Conservation (phyloP, 176 grass and related monocot genomes). For the Carex pumila region DNA sequence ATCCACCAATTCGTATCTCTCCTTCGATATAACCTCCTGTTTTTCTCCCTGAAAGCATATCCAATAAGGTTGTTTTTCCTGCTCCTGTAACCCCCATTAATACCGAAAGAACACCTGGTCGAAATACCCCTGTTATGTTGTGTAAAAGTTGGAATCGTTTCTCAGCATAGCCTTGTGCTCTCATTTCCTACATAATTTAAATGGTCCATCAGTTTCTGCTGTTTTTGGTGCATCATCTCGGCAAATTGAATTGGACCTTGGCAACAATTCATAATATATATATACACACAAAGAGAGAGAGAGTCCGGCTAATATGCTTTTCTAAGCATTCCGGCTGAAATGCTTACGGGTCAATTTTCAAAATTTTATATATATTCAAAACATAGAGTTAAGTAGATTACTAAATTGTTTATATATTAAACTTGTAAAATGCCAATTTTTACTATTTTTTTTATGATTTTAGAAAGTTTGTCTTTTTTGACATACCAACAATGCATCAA, state of each 20-base stretch:
- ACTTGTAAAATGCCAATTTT: too few relatives aligned
- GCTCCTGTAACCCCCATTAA: constrained; percentile 76
- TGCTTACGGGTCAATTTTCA: too few relatives aligned
- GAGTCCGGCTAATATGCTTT: too few relatives aligned
- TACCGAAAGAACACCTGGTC: constrained; percentile 49
- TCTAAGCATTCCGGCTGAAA: too few relatives aligned
- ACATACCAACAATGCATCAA: too few relatives aligned
- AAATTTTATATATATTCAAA: too few relatives aligned
- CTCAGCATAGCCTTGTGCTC: constrained; percentile 42
- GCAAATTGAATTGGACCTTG: not conserved
- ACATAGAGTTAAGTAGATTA: too few relatives aligned
- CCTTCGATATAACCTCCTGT: constrained; percentile 57
- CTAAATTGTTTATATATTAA: too few relatives aligned
- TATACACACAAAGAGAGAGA: too few relatives aligned
- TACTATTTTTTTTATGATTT: too few relatives aligned
- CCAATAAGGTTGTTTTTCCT: constrained; percentile 73
- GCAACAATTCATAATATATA: not conserved
- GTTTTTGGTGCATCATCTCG: not conserved
- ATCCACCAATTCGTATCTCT: constrained; percentile 68
- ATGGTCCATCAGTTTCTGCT: not conserved
- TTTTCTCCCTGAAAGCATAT: constrained; percentile 76
- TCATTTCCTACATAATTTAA: constrained; percentile 50
- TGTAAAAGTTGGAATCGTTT: constrained; percentile 55
- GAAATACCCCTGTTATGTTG: constrained; percentile 53
- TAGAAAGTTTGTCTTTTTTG: too few relatives aligned